These are phyloP conservation scores for Candolleomyces efflorescens DNA, from an alignment of 768 basidiomycete genomes.

Conservation along the genomic window DNA sequence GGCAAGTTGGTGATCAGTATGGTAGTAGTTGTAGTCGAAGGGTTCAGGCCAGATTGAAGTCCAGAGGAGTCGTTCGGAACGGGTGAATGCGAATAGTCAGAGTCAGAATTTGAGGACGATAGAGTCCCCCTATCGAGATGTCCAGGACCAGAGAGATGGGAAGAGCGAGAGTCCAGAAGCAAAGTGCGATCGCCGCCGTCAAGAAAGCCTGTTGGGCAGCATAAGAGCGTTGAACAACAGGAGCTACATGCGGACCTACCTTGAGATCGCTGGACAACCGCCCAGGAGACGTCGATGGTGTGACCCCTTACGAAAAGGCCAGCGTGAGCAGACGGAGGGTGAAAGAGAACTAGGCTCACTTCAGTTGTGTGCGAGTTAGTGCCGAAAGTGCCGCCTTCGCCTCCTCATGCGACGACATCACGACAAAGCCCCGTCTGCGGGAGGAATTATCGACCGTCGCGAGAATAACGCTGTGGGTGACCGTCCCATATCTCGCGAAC, in stretches of 20 bases:
- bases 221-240: not conserved
- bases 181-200: slow-evolving; percentile 78
- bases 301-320: slow-evolving; percentile 48
- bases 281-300: slow-evolving; percentile 79
- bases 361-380: slow-evolving; percentile 65
- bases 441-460: slow-evolving; percentile 84
- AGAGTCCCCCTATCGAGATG: slow-evolving; percentile 20
- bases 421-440: slow-evolving; percentile 77
- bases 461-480: slow-evolving; percentile 74
- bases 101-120: slow-evolving; percentile 27
- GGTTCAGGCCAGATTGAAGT: slow-evolving; percentile 26
- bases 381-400: slow-evolving; percentile 64
- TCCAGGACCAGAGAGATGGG: slow-evolving; percentile 25
- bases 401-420: slow-evolving; percentile 72
- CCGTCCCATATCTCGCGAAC: slow-evolving; percentile 63
- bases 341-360: slow-evolving; percentile 35
- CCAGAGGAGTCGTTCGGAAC: slow-evolving; percentile 17
- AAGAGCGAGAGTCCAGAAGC: slow-evolving; percentile 47
- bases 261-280: slow-evolving; percentile 82
- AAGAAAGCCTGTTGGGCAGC: slow-evolving; percentile 52
- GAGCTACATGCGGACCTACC: slow-evolving; percentile 33
- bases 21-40: slow-evolving; percentile 40
- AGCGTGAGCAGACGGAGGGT: slow-evolving; percentile 1
- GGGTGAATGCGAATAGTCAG: slow-evolving; percentile 28
- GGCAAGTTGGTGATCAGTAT: slow-evolving; percentile 66